Evolutionary conservation across 2,329 filamentous ascomycete species (phyloP), one percentile per base, ranked within the genome.

Genomic region (Capronia epimyces): DNA sequence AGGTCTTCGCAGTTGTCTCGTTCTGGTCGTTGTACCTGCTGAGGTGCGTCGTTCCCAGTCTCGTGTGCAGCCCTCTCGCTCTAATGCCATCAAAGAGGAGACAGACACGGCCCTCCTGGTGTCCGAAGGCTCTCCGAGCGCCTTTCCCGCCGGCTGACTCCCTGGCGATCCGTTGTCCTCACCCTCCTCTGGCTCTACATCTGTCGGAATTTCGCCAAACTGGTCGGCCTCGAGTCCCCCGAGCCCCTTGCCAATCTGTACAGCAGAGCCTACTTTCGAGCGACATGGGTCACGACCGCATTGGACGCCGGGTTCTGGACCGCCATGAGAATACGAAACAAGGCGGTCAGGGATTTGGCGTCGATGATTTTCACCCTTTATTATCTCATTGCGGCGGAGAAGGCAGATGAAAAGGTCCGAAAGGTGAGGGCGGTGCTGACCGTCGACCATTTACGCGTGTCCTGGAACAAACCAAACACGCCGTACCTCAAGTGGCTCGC

Each of bases 241-340:
- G 93, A 98, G 63, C 93, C 93, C 16, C 78, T 98, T 64, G 86
- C 90, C 24, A 95, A 95, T 65, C 84, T 97, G 67, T 98, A 98
- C 72, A 89, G 87, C 48, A 78, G 88, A 45, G 83, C 87, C 22
- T 98, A 94, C 72, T 98, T 95, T 68, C 84, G 93, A 43, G 93
- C 93, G 49, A 98, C 93, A 65, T 98, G 93, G 93, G 81, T 97
- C 13, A 83, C 93, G 46, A 98, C 93, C 0, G 93, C 89, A 0
- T 72, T 98, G 54, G 93, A 98, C 63, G 93, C 93, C 4, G 93
- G 93, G 1, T 98, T 96, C 69, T 98, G 93, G 93, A 95, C 89
- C 0, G 93, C 93, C 27, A 98, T 98, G 93, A 85, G 83, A 63
- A 90, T 98, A 57, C 81, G 80, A 50, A 76, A 76, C 42, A 89